Base-by-base conservation (phyloP, 2,329 filamentous ascomycete species). In the Colletotrichum limetticola region DNA sequence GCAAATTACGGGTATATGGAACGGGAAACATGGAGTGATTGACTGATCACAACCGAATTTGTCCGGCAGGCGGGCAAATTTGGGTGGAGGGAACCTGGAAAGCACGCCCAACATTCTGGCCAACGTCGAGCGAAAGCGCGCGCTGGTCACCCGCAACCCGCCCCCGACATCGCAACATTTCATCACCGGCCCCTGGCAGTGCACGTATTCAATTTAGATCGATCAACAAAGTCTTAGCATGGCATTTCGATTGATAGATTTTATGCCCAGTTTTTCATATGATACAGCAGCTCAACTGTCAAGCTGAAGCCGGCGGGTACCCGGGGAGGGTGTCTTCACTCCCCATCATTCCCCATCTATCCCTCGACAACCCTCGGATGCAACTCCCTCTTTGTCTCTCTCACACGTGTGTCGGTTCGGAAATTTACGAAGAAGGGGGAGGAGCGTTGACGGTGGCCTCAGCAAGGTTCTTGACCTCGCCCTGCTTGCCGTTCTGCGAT, bases 401-500 rank as follows among this genome's bases (percentile, higher is more conserved):
- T 59, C 60, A 66, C 56, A 65, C 32, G 24, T 56, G 19, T 71
- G 61, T 70, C 74, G n/a, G 62, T 71, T 66, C 61, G 65, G 37
- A 42, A 37, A 42, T 78, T 76, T 81, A 82, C 65, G 81, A 80
- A 14, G 83, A 81, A 72, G 84, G 80, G 73, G 80, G 78, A 78
- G 85, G 80, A 30, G 12, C 79, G 74, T 82, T 79, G 66, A 82
- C 80, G 81, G 90, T 90, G 80, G 88, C 89, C 55, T 88, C 83
- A 66, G 84, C 90, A 77, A 98, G 86, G 83, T 88, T 91, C 90
- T 94, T 94, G 81, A 88, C 78, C 60, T 98, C 96, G 83, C 95
- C 93, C 88, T 97, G 94, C 91, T 98, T 98, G 89, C 97, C 97
- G 87, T 95, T 95, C 97, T 98, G 85, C 84, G 74, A 74, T 79